phyloP scores from a whole-genome alignment of 179 eudicot species.

The Spinacia oleracea region DNA sequence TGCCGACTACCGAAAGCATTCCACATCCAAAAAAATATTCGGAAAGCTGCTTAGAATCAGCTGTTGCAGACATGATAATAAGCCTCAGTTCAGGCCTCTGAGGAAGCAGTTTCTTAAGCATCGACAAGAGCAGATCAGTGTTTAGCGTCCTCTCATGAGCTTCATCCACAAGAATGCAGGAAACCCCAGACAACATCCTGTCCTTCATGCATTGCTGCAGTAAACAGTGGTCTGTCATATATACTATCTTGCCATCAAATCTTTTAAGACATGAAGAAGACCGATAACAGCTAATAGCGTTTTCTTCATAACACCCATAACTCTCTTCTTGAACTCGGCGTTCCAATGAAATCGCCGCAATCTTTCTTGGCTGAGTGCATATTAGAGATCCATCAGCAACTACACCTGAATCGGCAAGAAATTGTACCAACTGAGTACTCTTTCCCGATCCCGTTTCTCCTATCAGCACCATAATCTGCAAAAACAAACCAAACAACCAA shows the following conservation, averaged over 20 bases:
- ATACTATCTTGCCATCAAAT: conserved; percentile 49
- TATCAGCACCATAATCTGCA: conserved; percentile 73
- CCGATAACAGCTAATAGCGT: conserved; percentile 42
- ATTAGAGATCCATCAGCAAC: conserved; percentile 51
- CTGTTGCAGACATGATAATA: conserved; percentile 96
- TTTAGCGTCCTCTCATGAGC: conserved; percentile 96
- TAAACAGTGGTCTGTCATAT: conserved; percentile 90
- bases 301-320: conserved; percentile 54
- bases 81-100: conserved; percentile 77
- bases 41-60: conserved; percentile 77
- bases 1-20: conserved; percentile 63
- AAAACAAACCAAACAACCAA: conserved; percentile 1
- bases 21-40: conserved; percentile 74
- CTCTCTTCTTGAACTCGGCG: conserved; percentile 80
- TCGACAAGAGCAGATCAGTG: conserved; percentile 85
- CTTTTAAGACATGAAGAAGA: conserved; percentile 51
- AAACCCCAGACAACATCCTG: conserved; percentile 53
- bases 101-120: conserved; percentile 66
- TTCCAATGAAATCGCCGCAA: conserved; percentile 79
- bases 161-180: conserved; percentile 90
- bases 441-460: conserved; percentile 99
- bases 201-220: conserved; percentile 84
- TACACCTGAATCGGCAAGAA: conserved; percentile 84
- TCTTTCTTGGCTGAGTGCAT: conserved; percentile 95
- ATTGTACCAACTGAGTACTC: conserved; percentile 94